These are phyloP conservation scores for Picochlorum sp. DNA, from an alignment of 139 green algal species.

Conservation along the genomic window DNA sequence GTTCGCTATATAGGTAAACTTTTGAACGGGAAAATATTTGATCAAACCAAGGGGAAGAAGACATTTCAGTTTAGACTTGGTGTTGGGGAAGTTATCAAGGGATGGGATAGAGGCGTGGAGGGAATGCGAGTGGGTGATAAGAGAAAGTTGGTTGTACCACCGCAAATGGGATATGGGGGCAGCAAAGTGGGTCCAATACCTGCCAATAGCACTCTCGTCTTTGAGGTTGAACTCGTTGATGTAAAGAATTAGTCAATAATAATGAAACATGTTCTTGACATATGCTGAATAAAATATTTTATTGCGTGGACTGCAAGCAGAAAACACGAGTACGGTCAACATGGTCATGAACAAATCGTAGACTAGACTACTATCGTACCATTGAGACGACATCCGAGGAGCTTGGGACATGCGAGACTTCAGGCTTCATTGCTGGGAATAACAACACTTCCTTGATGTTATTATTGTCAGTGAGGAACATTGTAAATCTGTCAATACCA, in stretches of 20 bases:
- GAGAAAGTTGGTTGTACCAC: constrained; percentile 60
- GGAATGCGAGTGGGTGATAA: constrained; percentile 91
- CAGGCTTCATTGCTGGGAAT: constrained; percentile 98
- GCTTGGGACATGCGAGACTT: constrained; percentile 32
- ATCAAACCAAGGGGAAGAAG: constrained; percentile 60
- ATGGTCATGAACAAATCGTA: not conserved
- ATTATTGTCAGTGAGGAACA: constrained; percentile 92
- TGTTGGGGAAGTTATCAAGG: constrained; percentile 75
- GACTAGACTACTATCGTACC: not conserved
- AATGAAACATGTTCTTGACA: not conserved
- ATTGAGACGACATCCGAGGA: not conserved
- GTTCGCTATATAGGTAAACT: constrained; percentile 72
- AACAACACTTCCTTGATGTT: constrained; percentile 99
- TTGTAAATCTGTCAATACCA: constrained; percentile 95
- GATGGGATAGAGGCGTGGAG: constrained; percentile 75
- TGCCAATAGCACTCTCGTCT: constrained; percentile 62
- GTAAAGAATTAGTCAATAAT: constrained; percentile 33
- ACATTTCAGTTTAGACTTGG: constrained; percentile 82
- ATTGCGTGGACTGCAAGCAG: not conserved
- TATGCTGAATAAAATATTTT: no score
- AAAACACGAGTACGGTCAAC: not conserved
- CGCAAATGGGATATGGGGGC: constrained; percentile 70
- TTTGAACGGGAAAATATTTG: constrained; percentile 84
- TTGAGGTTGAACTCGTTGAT: constrained; percentile 71
- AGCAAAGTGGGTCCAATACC: constrained; percentile 58